These are phyloP conservation scores for Lachancea cidri DNA, from an alignment of 805 yeast species.

Conservation along the genomic window DNA sequence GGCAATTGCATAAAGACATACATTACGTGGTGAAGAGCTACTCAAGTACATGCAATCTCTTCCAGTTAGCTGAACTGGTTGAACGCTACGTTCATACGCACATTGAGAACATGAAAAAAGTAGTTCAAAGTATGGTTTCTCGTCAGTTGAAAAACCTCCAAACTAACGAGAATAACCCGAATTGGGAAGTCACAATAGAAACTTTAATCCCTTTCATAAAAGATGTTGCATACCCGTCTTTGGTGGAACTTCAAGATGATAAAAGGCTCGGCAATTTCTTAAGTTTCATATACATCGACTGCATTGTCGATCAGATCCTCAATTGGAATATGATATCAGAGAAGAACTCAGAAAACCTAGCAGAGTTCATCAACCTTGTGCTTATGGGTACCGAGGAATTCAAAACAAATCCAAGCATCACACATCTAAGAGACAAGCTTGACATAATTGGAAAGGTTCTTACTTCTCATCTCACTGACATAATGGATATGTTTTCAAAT, in stretches of 20 bases:
- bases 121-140: constrained; percentile 9
- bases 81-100: constrained; percentile 18
- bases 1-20: constrained; percentile 26
- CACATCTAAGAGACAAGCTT: constrained; percentile 27
- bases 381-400: constrained; percentile 23
- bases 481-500: constrained; percentile 37
- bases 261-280: constrained; percentile 13
- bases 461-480: constrained; percentile 37
- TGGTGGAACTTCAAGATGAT: constrained; percentile 10
- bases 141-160: constrained; percentile 20
- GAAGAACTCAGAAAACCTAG: constrained; percentile 28
- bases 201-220: constrained; percentile 22
- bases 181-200: constrained; percentile 20
- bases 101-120: constrained; percentile 16
- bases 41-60: constrained; percentile 6
- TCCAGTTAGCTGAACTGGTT: constrained; percentile 21
- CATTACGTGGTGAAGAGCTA: constrained; percentile 10
- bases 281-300: constrained; percentile 19
- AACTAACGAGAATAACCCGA: constrained; percentile 19
- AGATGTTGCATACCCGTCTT: constrained; percentile 14
- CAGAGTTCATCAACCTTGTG: constrained; percentile 22
- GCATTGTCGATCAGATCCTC: constrained; percentile 18
- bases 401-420: constrained; percentile 16
- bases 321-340: constrained; percentile 32
- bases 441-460: constrained; percentile 24